Evolutionary conservation across 2,329 filamentous ascomycete species (phyloP).

Genomic region (Pseudocercospora vitis): DNA sequence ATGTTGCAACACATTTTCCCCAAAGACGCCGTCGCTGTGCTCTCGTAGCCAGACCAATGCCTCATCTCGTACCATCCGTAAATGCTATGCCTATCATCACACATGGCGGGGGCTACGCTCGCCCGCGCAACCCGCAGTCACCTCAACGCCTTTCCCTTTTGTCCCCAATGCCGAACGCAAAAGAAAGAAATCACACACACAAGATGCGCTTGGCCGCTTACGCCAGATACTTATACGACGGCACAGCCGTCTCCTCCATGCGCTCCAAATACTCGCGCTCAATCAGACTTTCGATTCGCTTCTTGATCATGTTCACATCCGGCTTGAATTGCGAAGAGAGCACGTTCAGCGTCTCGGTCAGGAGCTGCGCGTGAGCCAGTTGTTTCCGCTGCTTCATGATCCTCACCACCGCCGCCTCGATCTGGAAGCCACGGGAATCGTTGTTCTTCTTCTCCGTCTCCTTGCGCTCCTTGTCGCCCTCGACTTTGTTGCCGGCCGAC

Average conservation of each 20-base stretch:
- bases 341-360: conserved; percentile 71
- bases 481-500: conserved; percentile 76
- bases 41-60: background rate
- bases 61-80: background rate
- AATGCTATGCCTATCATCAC: conserved; percentile 3
- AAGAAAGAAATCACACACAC: background rate
- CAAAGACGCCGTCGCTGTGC: conserved; percentile 3
- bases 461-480: conserved; percentile 66
- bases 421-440: conserved; percentile 66
- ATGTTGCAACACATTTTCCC: background rate
- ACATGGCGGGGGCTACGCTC: no score
- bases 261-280: conserved; percentile 76
- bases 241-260: conserved; percentile 62
- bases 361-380: conserved; percentile 66
- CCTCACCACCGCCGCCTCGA: conserved; percentile 74
- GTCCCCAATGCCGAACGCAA: background rate
- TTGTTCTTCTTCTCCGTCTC: conserved; percentile 75
- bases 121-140: background rate
- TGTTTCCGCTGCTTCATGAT: conserved; percentile 87
- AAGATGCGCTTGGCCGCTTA: no score
- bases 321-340: conserved; percentile 70
- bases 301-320: conserved; percentile 75
- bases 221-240: conserved; percentile 71
- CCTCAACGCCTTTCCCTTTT: conserved; percentile 1
- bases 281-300: conserved; percentile 75